phyloP scores from a whole-genome alignment of 2,329 filamentous ascomycete species.

The Aspergillus viridinutans region DNA sequence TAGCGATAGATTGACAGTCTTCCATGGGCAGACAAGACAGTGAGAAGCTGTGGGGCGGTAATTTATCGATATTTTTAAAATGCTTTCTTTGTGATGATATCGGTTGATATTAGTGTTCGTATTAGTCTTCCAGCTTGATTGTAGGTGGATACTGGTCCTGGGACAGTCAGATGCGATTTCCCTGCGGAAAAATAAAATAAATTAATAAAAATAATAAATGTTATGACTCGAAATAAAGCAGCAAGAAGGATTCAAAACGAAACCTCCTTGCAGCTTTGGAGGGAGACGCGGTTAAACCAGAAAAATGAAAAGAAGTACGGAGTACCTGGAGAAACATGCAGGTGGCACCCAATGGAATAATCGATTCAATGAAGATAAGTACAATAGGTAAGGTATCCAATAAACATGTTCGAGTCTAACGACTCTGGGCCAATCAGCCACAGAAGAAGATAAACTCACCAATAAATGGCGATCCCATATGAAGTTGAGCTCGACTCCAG shows the following conservation, averaged over 20 bases:
- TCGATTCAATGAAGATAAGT: neutral
- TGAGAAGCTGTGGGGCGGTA: neutral
- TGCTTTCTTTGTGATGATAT: neutral
- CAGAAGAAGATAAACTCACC: neutral
- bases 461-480: neutral
- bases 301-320: neutral
- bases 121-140: neutral
- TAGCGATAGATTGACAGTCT: conserved; percentile 1
- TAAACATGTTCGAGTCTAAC: neutral
- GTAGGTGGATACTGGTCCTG: neutral
- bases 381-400: neutral
- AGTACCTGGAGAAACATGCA: neutral
- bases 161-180: neutral
- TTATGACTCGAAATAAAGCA: too few relatives aligned
- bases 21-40: neutral
- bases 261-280: neutral
- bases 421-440: neutral
- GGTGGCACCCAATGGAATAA: neutral
- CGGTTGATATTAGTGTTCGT: neutral
- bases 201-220: neutral
- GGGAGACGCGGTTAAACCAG: neutral
- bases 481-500: neutral
- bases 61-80: neutral
- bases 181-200: neutral
- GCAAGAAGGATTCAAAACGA: neutral